Percentiles rank a stretch among this genome's conserved stretches.
Conservation (phyloP, 23 red algal genomes). For the Gracilaria domingensis region DNA sequence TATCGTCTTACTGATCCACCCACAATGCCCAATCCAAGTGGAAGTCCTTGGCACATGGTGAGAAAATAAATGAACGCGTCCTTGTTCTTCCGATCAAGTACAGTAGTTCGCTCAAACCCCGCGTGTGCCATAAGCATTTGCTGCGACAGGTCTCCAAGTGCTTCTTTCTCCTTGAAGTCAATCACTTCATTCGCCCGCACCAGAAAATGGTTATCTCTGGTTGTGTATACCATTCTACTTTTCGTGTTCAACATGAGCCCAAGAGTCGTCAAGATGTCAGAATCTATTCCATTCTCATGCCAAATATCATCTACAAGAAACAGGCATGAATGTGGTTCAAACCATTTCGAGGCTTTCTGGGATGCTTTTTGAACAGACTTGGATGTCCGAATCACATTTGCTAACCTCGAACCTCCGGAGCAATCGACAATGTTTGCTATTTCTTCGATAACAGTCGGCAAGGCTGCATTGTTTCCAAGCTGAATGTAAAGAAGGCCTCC, state of each 20-base stretch:
- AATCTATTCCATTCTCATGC: slow-evolving; percentile 27
- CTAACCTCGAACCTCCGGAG: not conserved
- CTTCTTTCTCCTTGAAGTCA: too few species aligned
- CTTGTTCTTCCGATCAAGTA: not conserved
- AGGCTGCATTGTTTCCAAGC: slow-evolving; percentile 17
- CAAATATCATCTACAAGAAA: too few species aligned
- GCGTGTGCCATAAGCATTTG: not conserved
- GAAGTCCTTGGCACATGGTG: slow-evolving; percentile 18
- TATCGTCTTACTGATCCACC: slow-evolving; percentile 9
- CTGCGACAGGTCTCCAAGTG: not conserved
- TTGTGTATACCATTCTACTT: slow-evolving; percentile 17
- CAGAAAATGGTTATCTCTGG: too few species aligned
- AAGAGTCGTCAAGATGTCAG: slow-evolving; percentile 2
- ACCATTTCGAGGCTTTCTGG: slow-evolving; percentile 14
- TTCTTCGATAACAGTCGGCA: not conserved
- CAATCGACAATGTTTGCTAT: slow-evolving; percentile 24
- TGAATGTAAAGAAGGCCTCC: slow-evolving; percentile 34
- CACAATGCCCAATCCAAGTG: slow-evolving; percentile 12
- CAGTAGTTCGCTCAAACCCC: not conserved
- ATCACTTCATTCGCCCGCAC: too few species aligned
- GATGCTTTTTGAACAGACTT: slow-evolving; percentile 6
- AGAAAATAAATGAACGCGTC: not conserved
- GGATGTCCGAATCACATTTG: not conserved
- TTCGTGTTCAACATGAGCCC: slow-evolving; percentile 14
- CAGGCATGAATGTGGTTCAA: not conserved